Conservation (phyloP, 768 basidiomycete genomes). For the Calocera viscosa region DNA sequence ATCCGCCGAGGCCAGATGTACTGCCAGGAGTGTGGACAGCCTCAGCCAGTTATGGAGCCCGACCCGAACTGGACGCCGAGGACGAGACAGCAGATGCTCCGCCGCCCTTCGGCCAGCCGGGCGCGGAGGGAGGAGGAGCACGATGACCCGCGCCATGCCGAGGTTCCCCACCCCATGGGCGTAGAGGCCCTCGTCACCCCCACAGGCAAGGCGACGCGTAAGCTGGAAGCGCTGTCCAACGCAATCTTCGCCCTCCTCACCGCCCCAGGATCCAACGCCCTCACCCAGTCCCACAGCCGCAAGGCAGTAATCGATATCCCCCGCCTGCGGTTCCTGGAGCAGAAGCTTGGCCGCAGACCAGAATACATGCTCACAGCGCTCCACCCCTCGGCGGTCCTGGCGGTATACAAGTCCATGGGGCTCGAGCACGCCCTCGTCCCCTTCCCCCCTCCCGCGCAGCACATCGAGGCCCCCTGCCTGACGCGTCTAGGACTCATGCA, state of each 20-base stretch:
- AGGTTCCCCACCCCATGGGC: conserved; percentile 3
- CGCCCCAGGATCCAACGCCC: neutral
- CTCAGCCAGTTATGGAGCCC: neutral
- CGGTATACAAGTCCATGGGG: neutral
- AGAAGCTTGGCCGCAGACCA: neutral
- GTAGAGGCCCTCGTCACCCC: conserved; percentile 4
- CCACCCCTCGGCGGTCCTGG: neutral
- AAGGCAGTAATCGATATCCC: neutral
- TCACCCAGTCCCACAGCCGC: neutral
- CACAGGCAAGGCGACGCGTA: neutral
- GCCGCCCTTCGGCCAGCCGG: neutral
- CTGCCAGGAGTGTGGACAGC: neutral
- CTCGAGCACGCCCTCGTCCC: conserved; percentile 4
- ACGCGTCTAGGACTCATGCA: neutral
- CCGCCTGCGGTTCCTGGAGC: neutral
- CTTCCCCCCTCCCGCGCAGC: neutral
- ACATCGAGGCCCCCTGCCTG: neutral
- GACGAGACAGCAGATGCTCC: neutral
- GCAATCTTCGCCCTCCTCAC: conserved; percentile 6
- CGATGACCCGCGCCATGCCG: neutral
- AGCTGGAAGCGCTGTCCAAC: neutral
- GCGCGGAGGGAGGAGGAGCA: neutral
- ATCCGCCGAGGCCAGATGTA: neutral
- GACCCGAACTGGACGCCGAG: neutral
- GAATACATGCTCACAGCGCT: neutral